Evolutionary conservation across 805 yeast species (phyloP).

Genomic region (Saturnispora serradocipensis): DNA sequence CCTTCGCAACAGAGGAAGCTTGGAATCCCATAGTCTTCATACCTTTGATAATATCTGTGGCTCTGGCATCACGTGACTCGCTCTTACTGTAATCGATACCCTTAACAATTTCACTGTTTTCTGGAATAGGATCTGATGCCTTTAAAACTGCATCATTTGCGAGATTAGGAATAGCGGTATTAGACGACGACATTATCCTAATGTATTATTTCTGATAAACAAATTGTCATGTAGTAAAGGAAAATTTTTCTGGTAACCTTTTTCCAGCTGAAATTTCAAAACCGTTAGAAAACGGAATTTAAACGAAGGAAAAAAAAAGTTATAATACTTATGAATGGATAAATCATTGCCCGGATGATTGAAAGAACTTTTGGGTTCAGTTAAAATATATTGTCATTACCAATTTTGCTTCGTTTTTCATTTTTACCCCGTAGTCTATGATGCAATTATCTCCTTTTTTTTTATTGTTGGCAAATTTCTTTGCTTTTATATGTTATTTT

Average conservation of each 20-base stretch:
- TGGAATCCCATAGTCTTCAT: slow-evolving; percentile 98
- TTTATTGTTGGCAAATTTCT: not conserved
- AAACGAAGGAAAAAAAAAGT: not conserved
- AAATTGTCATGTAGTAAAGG: not conserved
- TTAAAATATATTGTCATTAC: not conserved
- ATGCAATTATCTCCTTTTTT: not conserved
- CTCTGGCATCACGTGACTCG: slow-evolving; percentile 66
- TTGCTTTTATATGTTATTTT: not conserved
- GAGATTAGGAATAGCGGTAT: slow-evolving; percentile 46
- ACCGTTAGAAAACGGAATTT: not conserved
- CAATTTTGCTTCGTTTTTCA: not conserved
- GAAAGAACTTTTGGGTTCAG: not conserved
- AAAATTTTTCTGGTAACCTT: not conserved
- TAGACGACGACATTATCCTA: slow-evolving; percentile 11
- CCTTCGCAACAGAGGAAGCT: slow-evolving; percentile 76
- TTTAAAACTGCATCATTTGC: slow-evolving; percentile 90
- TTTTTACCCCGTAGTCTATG: not conserved
- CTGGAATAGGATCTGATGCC: slow-evolving; percentile 80
- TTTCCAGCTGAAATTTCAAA: not conserved
- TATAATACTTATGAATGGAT: too few relatives aligned
- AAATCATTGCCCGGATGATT: too few relatives aligned
- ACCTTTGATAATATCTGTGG: slow-evolving; percentile 64
- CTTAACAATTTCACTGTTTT: slow-evolving; percentile 62
- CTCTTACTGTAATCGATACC: slow-evolving; percentile 88
- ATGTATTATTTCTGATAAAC: not conserved